Evolutionary conservation across 2,329 filamentous ascomycete species (phyloP), one percentile per base, ranked within the genome.

Genomic region (Corinectria fuckeliana): DNA sequence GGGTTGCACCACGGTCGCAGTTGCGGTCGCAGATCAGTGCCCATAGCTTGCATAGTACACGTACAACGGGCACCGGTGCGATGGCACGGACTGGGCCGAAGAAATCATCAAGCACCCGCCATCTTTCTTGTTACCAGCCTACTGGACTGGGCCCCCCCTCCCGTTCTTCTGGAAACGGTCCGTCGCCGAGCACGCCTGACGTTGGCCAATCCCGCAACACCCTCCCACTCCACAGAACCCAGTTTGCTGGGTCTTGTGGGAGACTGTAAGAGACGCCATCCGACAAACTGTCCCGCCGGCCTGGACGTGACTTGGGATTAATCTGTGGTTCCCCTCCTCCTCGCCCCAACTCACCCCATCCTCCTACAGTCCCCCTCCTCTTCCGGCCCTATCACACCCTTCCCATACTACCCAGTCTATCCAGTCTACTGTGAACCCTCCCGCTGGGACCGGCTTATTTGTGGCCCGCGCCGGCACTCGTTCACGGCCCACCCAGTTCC

Each of bases 91-190:
- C 41, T 58, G 56, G 47, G 47, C 58, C 58, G 39, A 53, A 54
- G 55, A 65, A 49, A 50, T n/a, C 54, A 59, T 56, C 50, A 53
- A 53, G 50, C 53, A 64, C 47, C 55, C 20, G n/a, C 32, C 57
- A 54, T 58, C 51, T 52, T 53, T 49, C 65, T 61, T 52, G 45
- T 56, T 51, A 41, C 54, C 54, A 58, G 63, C 59, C n/a, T 60
- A 66, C 60, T 56, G 36, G 52, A 58, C 53, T 60, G 58, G 58
- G 61, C 50, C 50, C 62, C 63, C 68, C 67, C 59, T 69, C 59
- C 68, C 67, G 58, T 60, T 58, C 64, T 65, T 68, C 69, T 71
- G 65, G 69, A 68, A 71, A 58, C 54, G 55, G 60, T 58, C 54
- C 59, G 55, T 66, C 59, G 13, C 26, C 18, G 41, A 36, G 44